Evolutionary conservation across 2,329 filamentous ascomycete genomes (phyloP).

Genomic region (Ophiosphaerella korrae): DNA sequence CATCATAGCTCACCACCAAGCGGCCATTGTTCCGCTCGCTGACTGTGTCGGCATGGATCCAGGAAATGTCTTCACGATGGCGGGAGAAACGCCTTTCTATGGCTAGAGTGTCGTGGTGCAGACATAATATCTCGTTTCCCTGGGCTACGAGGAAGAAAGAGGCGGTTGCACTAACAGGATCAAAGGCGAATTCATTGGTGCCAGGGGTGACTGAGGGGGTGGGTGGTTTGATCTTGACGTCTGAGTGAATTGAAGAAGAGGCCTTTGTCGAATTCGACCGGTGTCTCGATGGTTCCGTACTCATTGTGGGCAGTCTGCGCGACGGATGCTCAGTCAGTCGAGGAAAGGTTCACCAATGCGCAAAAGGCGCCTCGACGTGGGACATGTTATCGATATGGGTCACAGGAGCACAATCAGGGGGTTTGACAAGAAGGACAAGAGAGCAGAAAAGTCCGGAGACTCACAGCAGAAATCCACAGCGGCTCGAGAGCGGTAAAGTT

Average conservation of each 20-base stretch:
- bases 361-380: slow-evolving; percentile 39
- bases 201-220: slow-evolving; percentile 53
- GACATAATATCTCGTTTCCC: slow-evolving; percentile 79
- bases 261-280: slow-evolving; percentile 47
- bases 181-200: slow-evolving; percentile 64
- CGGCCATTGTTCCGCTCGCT: slow-evolving; percentile 85
- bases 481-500: slow-evolving; percentile 44
- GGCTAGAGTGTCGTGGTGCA: slow-evolving; percentile 89
- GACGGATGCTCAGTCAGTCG: slow-evolving; percentile 35
- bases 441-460: slow-evolving; percentile 37
- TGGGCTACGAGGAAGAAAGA: slow-evolving; percentile 90
- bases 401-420: slow-evolving; percentile 36
- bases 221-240: slow-evolving; percentile 47
- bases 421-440: slow-evolving; percentile 31
- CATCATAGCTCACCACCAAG: slow-evolving; percentile 91
- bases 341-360: slow-evolving; percentile 24
- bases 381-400: slow-evolving; percentile 33
- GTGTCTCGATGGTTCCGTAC: slow-evolving; percentile 49
- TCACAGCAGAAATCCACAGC: slow-evolving; percentile 46
- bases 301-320: slow-evolving; percentile 49
- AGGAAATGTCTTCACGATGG: slow-evolving; percentile 80
- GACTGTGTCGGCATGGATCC: slow-evolving; percentile 88
- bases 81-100: slow-evolving; percentile 85
- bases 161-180: slow-evolving; percentile 88
- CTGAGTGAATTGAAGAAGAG: slow-evolving; percentile 42